phyloP scores from a whole-genome alignment of 169 alveolate genomes.

The Plasmodium berghei region DNA sequence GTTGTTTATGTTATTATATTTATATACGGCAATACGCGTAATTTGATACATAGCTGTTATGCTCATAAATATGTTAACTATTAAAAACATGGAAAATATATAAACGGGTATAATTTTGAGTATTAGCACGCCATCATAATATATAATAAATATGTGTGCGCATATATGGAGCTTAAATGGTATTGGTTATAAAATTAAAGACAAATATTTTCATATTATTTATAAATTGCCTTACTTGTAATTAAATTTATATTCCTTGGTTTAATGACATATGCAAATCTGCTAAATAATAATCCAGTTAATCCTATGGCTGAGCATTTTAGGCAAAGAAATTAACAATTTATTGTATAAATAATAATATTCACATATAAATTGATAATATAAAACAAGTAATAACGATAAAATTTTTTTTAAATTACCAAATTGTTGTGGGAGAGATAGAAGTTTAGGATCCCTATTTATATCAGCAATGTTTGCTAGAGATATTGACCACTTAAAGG shows the following conservation, averaged over 20 bases:
- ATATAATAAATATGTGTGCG: neutral
- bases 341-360: neutral
- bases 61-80: conserved; percentile 74
- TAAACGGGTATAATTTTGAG: neutral
- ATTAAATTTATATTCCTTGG: conserved; percentile 56
- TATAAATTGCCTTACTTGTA: conserved; percentile 22
- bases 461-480: conserved; percentile 92
- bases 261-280: conserved; percentile 56
- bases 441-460: conserved; percentile 88
- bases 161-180: neutral
- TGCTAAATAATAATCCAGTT: conserved; percentile 54
- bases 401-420: conserved; percentile 77
- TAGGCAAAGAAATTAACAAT: neutral
- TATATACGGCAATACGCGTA: conserved; percentile 42
- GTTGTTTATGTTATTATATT: conserved; percentile 6
- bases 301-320: conserved; percentile 25
- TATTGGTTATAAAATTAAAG: neutral
- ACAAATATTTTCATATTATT: too few species aligned
- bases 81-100: neutral
- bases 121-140: neutral
- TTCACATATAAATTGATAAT: neutral
- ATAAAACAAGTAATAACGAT: neutral
- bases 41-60: conserved; percentile 72
- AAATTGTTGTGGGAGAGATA: conserved; percentile 92
- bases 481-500: conserved; percentile 94